phyloP scores from a whole-genome alignment of 371 early-diverging fungal genomes.

The Mortierella sp. region DNA sequence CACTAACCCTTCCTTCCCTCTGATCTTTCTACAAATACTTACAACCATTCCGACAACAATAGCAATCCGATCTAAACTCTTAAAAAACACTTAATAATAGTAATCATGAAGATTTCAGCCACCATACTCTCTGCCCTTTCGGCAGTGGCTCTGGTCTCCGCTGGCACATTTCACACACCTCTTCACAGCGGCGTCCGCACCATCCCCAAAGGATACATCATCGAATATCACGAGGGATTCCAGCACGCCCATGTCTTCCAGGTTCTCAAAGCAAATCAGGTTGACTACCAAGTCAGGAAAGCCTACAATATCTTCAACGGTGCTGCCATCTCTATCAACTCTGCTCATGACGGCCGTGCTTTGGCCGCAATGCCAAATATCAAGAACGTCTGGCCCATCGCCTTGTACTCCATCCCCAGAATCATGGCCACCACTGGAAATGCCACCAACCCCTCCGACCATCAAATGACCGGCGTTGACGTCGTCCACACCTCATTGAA shows the following conservation, averaged over 20 bases:
- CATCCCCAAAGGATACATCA: conserved; percentile 27
- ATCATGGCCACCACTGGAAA: neutral
- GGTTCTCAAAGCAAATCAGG: conserved; percentile 10
- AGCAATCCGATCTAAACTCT: too few relatives aligned
- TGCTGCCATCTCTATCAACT: conserved; percentile 41
- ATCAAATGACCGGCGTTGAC: conserved; percentile 74
- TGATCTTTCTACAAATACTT: too few relatives aligned
- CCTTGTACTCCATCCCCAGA: conserved; percentile 24
- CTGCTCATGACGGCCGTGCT: conserved; percentile 35
- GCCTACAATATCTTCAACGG: conserved; percentile 43
- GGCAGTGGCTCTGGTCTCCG: conserved; percentile 36
- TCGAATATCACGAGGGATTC: conserved; percentile 36
- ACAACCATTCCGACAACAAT: too few relatives aligned
- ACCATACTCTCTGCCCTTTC: conserved; percentile 36
- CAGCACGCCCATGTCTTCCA: conserved; percentile 9
- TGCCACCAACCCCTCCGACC: conserved; percentile 36
- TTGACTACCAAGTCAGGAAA: conserved; percentile 41
- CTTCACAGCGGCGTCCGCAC: neutral
- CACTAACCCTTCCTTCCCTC: too few relatives aligned
- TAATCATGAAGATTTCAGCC: conserved; percentile 33
- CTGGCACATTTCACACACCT: conserved; percentile 32
- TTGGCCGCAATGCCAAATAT: conserved; percentile 42
- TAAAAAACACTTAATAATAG: neutral
- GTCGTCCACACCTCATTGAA: conserved; percentile 61
- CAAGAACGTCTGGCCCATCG: conserved; percentile 54